Evolutionary conservation across 2,329 filamentous ascomycete genomes (phyloP).

Genomic region (Fusarium oxysporum): DNA sequence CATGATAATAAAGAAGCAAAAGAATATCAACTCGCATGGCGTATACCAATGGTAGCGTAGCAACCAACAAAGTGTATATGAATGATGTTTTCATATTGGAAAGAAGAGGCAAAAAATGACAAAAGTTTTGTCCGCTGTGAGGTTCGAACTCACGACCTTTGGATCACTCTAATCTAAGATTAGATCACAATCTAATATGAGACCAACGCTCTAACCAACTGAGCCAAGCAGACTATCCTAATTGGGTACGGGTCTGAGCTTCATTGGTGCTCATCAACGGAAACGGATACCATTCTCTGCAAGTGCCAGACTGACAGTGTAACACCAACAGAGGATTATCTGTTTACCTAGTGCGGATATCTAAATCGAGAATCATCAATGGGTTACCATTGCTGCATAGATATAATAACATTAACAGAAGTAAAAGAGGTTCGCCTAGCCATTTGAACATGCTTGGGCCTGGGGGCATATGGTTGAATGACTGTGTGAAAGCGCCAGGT

Average conservation of each 20-base stretch:
- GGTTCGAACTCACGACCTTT: slow-evolving; percentile 41
- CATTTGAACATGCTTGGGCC: not conserved
- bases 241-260: rapidly evolving
- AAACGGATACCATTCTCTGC: rapidly evolving
- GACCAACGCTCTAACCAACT: slow-evolving; percentile 36
- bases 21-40: rapidly evolving
- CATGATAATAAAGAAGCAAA: not conserved
- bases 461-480: not conserved
- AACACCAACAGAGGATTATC: not conserved
- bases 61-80: not conserved
- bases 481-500: not conserved
- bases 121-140: slow-evolving; percentile 27
- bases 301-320: too few relatives aligned
- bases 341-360: not conserved
- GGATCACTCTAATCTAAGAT: slow-evolving; percentile 24
- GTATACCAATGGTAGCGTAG: not conserved
- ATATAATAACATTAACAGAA: rapidly evolving
- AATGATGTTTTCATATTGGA: rapidly evolving
- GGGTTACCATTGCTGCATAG: rapidly evolving
- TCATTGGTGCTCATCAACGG: rapidly evolving
- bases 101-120: not conserved
- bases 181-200: slow-evolving; percentile 25
- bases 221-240: slow-evolving; percentile 22
- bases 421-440: rapidly evolving
- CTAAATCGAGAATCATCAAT: too few relatives aligned